phyloP scores from a whole-genome alignment of 768 basidiomycete genomes.

The Tricholoma sp. region DNA sequence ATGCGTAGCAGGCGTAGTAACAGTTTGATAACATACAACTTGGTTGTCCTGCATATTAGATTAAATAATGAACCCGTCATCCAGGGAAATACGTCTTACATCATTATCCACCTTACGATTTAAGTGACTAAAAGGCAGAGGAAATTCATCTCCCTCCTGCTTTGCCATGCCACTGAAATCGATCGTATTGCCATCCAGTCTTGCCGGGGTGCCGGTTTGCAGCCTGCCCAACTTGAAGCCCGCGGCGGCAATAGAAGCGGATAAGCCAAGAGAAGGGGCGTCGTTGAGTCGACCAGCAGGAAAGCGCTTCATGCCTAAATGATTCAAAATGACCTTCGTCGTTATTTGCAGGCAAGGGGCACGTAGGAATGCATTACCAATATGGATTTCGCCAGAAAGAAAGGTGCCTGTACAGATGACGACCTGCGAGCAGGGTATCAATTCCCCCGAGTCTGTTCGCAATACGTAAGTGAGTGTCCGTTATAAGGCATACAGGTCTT shows the following conservation, averaged over 20 bases:
- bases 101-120: conserved; percentile 65
- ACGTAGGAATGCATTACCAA: conserved; percentile 41
- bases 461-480: not conserved
- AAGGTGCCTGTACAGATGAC: conserved; percentile 92
- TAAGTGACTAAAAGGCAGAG: conserved; percentile 74
- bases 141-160: conserved; percentile 64
- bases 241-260: conserved; percentile 64
- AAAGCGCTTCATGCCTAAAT: conserved; percentile 58
- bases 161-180: conserved; percentile 54
- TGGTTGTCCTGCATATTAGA: conserved; percentile 53
- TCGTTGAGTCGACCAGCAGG: conserved; percentile 78
- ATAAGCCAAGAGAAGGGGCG: conserved; percentile 67
- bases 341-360: not conserved
- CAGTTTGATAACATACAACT: conserved; percentile 65
- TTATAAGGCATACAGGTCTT: not conserved
- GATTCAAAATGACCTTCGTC: not conserved
- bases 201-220: conserved; percentile 84
- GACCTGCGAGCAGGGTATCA: conserved; percentile 72
- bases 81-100: conserved; percentile 30
- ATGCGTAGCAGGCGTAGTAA: conserved; percentile 71
- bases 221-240: conserved; percentile 81
- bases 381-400: conserved; percentile 86
- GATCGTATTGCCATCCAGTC: conserved; percentile 67
- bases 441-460: conserved; percentile 60
- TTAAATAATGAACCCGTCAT: not conserved